Evolutionary conservation across 2,329 filamentous ascomycete species (phyloP).

Genomic region (Cercospora zeina): DNA sequence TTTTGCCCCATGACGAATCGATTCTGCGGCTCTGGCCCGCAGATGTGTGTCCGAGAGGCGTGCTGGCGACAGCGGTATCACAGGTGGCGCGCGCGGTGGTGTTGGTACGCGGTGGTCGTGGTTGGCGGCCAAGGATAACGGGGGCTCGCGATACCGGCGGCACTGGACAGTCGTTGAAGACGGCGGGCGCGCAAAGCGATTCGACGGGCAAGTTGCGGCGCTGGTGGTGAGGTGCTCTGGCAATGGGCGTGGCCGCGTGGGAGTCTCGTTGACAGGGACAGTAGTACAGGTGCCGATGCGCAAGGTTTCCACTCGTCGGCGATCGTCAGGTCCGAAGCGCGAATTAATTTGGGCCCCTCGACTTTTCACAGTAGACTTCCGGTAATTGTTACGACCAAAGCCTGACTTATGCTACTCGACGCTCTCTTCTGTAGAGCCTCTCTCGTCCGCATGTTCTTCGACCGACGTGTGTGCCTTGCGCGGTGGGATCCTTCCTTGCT

Average conservation of each 20-base stretch:
- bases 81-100: background rate
- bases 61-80: background rate
- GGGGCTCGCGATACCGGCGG: background rate
- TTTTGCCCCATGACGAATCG: slow-evolving; percentile 73
- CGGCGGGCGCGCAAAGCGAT: background rate
- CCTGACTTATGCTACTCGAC: too few relatives aligned
- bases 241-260: background rate
- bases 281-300: slow-evolving; percentile 3
- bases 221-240: background rate
- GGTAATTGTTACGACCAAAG: too few relatives aligned
- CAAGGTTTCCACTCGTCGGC: slow-evolving; percentile 1
- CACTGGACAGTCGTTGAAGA: background rate
- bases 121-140: background rate
- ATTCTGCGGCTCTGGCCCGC: slow-evolving; percentile 11
- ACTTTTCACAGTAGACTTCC: too few relatives aligned
- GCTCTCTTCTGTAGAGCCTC: too few relatives aligned
- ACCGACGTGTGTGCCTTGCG: too few relatives aligned
- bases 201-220: background rate
- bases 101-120: background rate
- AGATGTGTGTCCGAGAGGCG: slow-evolving; percentile 8
- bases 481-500: too few relatives aligned
- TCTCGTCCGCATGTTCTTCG: too few relatives aligned
- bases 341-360: too few relatives aligned
- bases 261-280: too few relatives aligned
- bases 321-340: slow-evolving; percentile 3